phyloP scores from a whole-genome alignment of 73 alveolate species.

The Paramecium biaurelia region DNA sequence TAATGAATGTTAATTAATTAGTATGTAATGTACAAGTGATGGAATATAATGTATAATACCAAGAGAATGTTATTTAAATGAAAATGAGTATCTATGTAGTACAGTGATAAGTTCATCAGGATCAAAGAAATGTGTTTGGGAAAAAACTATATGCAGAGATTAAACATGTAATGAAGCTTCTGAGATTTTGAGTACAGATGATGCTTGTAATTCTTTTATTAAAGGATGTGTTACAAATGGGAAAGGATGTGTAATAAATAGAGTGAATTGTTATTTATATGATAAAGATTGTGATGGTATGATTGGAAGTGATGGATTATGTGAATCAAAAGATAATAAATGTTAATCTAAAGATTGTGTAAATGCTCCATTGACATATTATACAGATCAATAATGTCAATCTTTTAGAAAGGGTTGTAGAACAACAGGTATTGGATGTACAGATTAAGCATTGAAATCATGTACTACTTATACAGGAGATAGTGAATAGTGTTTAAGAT shows the following conservation, averaged over 20 bases:
- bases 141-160: background rate
- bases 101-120: background rate
- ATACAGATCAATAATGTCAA: background rate
- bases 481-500: background rate
- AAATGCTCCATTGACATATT: background rate
- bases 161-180: background rate
- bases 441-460: background rate
- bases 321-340: background rate
- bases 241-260: background rate
- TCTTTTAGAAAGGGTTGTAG: constrained; percentile 10
- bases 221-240: constrained; percentile 33
- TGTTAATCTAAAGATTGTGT: constrained; percentile 2
- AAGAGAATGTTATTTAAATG: background rate
- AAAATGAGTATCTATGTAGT: background rate
- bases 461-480: background rate
- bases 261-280: background rate
- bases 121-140: constrained; percentile 30
- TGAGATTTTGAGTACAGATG: background rate
- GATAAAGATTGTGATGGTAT: background rate
- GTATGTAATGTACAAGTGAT: constrained; percentile 13
- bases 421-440: constrained; percentile 14
- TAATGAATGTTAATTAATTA: background rate
- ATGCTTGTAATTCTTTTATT: background rate
- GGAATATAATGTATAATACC: background rate
- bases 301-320: constrained; percentile 19